Base-by-base conservation (phyloP, 106 monocot species). In the Gastrodia elata region DNA sequence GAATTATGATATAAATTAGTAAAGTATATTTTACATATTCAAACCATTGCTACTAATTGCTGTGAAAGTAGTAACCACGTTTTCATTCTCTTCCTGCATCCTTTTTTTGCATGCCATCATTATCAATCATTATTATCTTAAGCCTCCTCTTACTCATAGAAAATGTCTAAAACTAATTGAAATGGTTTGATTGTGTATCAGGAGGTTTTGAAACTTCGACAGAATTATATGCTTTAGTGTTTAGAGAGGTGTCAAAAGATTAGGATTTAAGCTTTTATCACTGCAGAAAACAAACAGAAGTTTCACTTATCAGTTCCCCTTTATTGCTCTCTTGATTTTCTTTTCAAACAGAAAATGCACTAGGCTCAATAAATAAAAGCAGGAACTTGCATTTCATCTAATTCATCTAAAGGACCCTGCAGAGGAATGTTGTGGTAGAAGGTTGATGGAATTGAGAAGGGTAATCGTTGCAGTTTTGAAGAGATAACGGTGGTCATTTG, bases 1-100 rank as follows among this genome's bases (percentile, higher is more conserved):
- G 30, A 52, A 30, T 67, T 67, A 69, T 69, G 69, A 40, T 40
- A 69, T 16, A 65, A 65, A 39, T 25, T 40, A 39, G 24, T 26
- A 69, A 27, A 18, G 39, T 69, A 24, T 27, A 38, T 39, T 69
- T 69, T 69, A 37, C 27, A 15, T 37, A 14, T 67, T 16, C 20
- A 67, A 67, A 37, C n/a, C 37, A 67, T 18, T 34, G 44, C 28
- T 22, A 22, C n/a, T n/a, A 22, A 52, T 52, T 52, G 52, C 22
- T 18, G 20, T 52, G 52, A 52, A 52, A 22, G 22, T n/a, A 22
- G 52, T n/a, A 22, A 22, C n/a, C 44, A 71, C 25, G 24, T 72
- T 42, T 13, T 32, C 33, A 6, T 42, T 72, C 16, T 30, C 15
- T 30, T 7, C 20, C 18, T 42, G 32, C 46, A 33, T 70, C 11